Evolutionary conservation across 768 basidiomycete species (phyloP).

Genomic region (Gautieria morchelliformis): DNA sequence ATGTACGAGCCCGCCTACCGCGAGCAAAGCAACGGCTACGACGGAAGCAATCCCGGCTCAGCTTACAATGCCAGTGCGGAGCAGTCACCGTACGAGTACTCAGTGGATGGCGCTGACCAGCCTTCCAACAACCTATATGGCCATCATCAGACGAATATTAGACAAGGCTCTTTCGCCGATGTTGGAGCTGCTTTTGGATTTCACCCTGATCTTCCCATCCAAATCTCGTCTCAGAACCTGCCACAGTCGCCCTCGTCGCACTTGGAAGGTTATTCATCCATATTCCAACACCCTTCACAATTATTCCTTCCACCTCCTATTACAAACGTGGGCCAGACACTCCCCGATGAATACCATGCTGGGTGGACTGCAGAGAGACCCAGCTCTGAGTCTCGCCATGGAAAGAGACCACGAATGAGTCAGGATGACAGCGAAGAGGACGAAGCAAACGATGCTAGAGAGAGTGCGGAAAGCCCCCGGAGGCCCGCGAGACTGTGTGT

Average conservation of each 20-base stretch:
- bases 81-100: not conserved
- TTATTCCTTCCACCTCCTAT: not conserved
- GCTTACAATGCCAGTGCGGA: not conserved
- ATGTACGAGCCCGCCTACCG: not conserved
- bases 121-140: not conserved
- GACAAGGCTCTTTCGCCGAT: conserved; percentile 1
- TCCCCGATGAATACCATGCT: not conserved
- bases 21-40: not conserved
- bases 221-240: conserved; percentile 1
- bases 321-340: not conserved
- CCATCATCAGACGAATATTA: not conserved
- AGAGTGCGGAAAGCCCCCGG: not conserved
- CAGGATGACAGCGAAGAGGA: conserved; percentile 5
- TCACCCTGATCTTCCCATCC: conserved; percentile 7
- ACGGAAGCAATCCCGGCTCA: not conserved
- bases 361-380: not conserved
- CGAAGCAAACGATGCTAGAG: not conserved
- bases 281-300: not conserved
- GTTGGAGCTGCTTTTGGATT: conserved; percentile 7
- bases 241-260: not conserved
- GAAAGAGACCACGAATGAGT: not conserved
- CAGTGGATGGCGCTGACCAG: not conserved
- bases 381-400: not conserved
- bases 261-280: not conserved
- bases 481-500: conserved; percentile 1